phyloP scores from a whole-genome alignment of 1,284 basidiomycete species.

The Moesziomyces parantarcticus region DNA sequence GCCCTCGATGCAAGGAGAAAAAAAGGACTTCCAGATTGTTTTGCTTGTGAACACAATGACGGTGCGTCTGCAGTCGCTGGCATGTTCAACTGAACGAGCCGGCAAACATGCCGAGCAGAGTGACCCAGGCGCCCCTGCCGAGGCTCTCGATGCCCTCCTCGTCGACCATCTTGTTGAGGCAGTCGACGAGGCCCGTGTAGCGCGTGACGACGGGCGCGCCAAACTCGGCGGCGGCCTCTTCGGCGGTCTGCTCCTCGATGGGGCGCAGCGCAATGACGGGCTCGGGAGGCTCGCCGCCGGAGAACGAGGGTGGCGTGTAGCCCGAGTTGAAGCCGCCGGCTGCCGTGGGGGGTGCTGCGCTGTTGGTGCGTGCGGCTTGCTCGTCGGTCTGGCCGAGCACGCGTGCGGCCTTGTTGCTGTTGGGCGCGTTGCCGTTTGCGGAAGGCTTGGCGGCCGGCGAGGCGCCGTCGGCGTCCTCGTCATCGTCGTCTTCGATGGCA shows the following conservation, averaged over 20 bases:
- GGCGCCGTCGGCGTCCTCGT: conserved; percentile 42
- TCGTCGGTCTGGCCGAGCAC: conserved; percentile 15
- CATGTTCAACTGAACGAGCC: conserved; percentile 49
- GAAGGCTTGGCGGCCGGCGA: conserved; percentile 7
- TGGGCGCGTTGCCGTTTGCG: neutral
- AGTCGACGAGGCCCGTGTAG: conserved; percentile 61
- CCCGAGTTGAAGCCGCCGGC: conserved; percentile 9
- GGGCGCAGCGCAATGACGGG: conserved; percentile 66
- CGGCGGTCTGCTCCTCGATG: conserved; percentile 55
- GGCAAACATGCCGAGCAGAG: conserved; percentile 55
- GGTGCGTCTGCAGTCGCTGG: neutral
- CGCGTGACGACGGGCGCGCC: conserved; percentile 61
- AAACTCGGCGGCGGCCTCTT: conserved; percentile 58
- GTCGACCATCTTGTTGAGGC: conserved; percentile 64
- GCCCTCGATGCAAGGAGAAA: too few relatives aligned
- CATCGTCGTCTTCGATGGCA: conserved; percentile 59
- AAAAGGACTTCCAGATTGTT: too few relatives aligned
- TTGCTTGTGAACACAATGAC: neutral
- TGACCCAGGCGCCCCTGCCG: conserved; percentile 61
- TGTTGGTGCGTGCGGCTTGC: neutral
- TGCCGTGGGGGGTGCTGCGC: neutral
- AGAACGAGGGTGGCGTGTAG: conserved; percentile 13
- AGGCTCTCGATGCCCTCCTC: conserved; percentile 66
- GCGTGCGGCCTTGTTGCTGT: conserved; percentile 14
- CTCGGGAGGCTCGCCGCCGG: conserved; percentile 58